Evolutionary conservation across 148 eudicot species (phyloP).

Genomic region (Cornus controversa): DNA sequence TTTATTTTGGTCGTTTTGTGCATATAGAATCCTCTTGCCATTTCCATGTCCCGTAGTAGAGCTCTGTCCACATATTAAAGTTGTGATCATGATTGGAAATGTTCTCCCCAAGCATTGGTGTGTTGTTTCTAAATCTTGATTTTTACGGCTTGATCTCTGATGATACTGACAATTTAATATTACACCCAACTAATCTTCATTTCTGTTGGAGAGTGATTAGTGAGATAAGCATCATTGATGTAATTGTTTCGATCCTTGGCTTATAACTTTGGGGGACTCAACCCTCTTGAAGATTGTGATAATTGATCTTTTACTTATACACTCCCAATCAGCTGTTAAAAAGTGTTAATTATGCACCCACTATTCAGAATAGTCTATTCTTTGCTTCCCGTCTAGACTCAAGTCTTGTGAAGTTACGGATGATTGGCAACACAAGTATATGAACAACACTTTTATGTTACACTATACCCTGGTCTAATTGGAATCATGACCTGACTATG

Average conservation of each 20-base stretch:
- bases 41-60: background rate
- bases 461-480: background rate
- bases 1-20: background rate
- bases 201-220: background rate
- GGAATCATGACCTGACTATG: background rate
- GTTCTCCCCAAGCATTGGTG: background rate
- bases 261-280: background rate
- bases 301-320: background rate
- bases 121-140: too few relatives aligned
- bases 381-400: background rate
- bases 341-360: background rate
- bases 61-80: background rate
- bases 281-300: background rate
- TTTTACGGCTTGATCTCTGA: too few relatives aligned
- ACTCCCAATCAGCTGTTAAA: background rate
- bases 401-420: background rate
- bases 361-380: too few relatives aligned
- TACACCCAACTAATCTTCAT: background rate
- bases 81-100: background rate
- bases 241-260: background rate
- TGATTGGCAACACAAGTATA: background rate
- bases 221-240: background rate
- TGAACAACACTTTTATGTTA: background rate
- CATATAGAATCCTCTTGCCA: background rate
- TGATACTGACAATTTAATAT: background rate